Base-by-base conservation (phyloP, 129 eudicot genomes). In the Gnaphalium uliginosum region DNA sequence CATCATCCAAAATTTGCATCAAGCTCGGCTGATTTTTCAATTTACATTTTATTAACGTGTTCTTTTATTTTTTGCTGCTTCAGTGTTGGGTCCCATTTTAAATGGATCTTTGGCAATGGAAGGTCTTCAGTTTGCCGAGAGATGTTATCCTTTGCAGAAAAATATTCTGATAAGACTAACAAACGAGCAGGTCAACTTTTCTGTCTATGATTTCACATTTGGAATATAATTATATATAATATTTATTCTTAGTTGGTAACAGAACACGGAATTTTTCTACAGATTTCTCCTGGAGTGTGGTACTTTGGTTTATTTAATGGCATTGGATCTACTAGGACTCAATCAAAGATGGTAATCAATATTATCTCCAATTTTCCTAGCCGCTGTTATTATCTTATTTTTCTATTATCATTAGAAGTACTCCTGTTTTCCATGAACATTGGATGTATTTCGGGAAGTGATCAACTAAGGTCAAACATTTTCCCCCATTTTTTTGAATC, bases 251-350 rank as follows among this genome's bases (percentile, higher is more conserved):
- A 11, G 64, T 58, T 58, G 27, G 66, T 62, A 26, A 32, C 68
- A 25, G 21, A 29, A 63, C 9, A 11, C 41, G 68, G 8, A 5
- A n/a, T 63, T 63, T 10, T 29, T 29, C 24, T 74, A 73, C 91
- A 94, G 97, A 91, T 94, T 58, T 74, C 87, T 66, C 87, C 99
- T 7, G 99, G 99, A 69, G 83, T 79, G 66, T 94, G 96, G 99
- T 94, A 89, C 76, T 73, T 89, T 75, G 99, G 99, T 46, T 71
- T 94, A 43, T 94, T 91, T 79, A 94, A 94, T 33, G 97, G 99
- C 83, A 87, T 94, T 32, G 99, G 99, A 75, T 81, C 91, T 71
- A 21, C 51, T 39, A 85, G 97, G 85, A 94, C 99, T 22, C 99
- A 87, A 70, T 89, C 96, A 54, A 94, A 94, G 77, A 94, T 94